Evolutionary conservation across 2,329 filamentous ascomycete genomes (phyloP).

Genomic region (Nemania sp.): DNA sequence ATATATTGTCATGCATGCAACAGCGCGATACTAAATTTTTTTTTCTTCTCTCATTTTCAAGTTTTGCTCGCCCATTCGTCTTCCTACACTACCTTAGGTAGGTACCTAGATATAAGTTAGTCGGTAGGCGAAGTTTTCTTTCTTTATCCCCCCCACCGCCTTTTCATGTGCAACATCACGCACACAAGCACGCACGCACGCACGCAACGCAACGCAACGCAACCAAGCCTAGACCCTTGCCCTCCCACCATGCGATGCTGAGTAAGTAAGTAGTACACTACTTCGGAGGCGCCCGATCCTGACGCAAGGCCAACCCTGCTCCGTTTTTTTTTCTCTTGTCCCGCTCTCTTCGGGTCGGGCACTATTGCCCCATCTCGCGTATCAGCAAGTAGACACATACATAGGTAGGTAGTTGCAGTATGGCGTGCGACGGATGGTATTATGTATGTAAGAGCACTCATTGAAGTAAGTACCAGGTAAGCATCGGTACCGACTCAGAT

Average conservation of each 20-base stretch:
- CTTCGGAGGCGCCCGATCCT: slow-evolving; percentile 30
- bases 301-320: slow-evolving; percentile 26
- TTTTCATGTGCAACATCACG: slow-evolving; percentile 17
- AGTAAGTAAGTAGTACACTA: slow-evolving; percentile 16
- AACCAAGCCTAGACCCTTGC: not conserved
- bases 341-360: not conserved
- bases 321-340: not conserved
- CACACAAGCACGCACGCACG: not conserved
- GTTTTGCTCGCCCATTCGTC: too few species aligned
- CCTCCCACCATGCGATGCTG: slow-evolving; percentile 16
- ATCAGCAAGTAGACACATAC: too few species aligned
- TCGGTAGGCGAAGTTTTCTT: slow-evolving; percentile 1
- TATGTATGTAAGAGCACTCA: too few species aligned
- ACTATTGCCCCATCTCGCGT: not conserved
- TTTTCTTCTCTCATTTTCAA: too few species aligned
- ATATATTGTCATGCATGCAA: not conserved
- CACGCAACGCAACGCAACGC: too few species aligned
- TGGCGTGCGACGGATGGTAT: too few species aligned
- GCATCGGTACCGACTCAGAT: not conserved
- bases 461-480: too few species aligned
- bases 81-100: too few species aligned
- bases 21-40: too few species aligned
- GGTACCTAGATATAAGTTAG: slow-evolving; percentile 2
- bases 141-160: slow-evolving; percentile 18
- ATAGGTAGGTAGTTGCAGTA: too few species aligned